phyloP scores from a whole-genome alignment of 805 yeast species.

The Yamadazyma sp. region DNA sequence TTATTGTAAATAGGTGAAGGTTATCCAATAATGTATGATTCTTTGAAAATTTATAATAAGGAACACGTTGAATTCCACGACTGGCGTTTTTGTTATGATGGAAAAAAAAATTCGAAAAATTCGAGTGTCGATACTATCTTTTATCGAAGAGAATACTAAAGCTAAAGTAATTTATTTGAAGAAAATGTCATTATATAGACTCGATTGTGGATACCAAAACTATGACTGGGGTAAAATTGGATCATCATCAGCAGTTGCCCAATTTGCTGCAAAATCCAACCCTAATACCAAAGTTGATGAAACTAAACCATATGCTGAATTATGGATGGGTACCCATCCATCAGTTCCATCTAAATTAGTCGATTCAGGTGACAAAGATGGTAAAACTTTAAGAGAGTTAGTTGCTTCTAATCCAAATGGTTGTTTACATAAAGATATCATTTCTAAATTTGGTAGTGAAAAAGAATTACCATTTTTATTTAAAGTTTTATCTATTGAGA shows the following conservation, averaged over 20 bases:
- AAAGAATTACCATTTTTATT: constrained; percentile 87
- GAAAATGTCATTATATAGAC: constrained; percentile 28
- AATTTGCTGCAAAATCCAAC: constrained; percentile 71
- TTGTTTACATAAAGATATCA: constrained; percentile 57
- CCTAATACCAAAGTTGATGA: constrained; percentile 62
- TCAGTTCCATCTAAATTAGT: constrained; percentile 74
- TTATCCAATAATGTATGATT: no score
- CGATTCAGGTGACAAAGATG: constrained; percentile 33
- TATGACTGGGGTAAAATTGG: constrained; percentile 92
- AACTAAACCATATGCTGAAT: constrained; percentile 86
- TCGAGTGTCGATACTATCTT: no score
- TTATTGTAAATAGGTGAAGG: no score
- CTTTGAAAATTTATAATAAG: no score
- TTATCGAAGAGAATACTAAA: no score
- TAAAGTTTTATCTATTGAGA: constrained; percentile 89
- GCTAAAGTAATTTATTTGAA: no score
- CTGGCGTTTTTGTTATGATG: background rate
- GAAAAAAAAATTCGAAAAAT: no score
- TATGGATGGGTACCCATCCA: constrained; percentile 99
- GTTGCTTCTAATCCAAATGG: constrained; percentile 57
- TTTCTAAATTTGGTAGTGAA: constrained; percentile 60
- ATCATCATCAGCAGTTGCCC: constrained; percentile 81
- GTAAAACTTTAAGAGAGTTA: constrained; percentile 63
- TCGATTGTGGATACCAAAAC: constrained; percentile 64
- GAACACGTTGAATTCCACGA: background rate